Conservation (phyloP, 2,329 filamentous ascomycete species). For the Aspergillus hortae region DNA sequence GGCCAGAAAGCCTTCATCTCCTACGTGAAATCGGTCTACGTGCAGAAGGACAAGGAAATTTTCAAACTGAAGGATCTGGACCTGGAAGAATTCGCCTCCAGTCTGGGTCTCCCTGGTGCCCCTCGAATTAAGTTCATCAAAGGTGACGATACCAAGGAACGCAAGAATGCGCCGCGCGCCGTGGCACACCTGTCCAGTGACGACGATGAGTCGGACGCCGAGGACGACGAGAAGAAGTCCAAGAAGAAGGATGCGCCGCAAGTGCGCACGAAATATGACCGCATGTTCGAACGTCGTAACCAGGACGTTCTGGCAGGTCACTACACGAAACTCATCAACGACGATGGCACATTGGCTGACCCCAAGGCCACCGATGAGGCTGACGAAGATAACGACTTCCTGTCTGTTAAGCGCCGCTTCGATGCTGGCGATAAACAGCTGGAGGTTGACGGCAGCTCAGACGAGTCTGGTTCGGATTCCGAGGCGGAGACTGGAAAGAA, state of each 20-base stretch:
- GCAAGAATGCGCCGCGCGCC: constrained; percentile 79
- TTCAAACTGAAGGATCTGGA: constrained; percentile 82
- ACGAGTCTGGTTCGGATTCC: constrained; percentile 35
- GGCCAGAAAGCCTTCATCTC: constrained; percentile 95
- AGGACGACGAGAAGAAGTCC: constrained; percentile 45
- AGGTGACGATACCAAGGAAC: constrained; percentile 78
- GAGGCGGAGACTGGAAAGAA: constrained; percentile 37
- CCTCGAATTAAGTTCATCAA: constrained; percentile 92
- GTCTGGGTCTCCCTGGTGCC: constrained; percentile 82
- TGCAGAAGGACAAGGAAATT: constrained; percentile 88
- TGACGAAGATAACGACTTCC: constrained; percentile 74
- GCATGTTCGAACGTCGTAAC: constrained; percentile 96
- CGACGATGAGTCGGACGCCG: constrained; percentile 50
- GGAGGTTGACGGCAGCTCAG: constrained; percentile 19
- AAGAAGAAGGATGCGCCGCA: constrained; percentile 60
- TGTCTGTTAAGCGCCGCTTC: constrained; percentile 85
- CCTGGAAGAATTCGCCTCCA: constrained; percentile 79
- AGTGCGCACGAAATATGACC: constrained; percentile 91
- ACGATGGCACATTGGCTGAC: constrained; percentile 49
- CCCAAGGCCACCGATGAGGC: constrained; percentile 48
- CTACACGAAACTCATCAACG: constrained; percentile 78
- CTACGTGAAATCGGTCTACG: constrained; percentile 77
- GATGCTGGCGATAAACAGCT: constrained; percentile 62
- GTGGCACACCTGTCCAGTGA: constrained; percentile 59
- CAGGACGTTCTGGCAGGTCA: constrained; percentile 94